phyloP scores from a whole-genome alignment of 148 eudicot genomes.

The Hydrangea macrophylla region DNA sequence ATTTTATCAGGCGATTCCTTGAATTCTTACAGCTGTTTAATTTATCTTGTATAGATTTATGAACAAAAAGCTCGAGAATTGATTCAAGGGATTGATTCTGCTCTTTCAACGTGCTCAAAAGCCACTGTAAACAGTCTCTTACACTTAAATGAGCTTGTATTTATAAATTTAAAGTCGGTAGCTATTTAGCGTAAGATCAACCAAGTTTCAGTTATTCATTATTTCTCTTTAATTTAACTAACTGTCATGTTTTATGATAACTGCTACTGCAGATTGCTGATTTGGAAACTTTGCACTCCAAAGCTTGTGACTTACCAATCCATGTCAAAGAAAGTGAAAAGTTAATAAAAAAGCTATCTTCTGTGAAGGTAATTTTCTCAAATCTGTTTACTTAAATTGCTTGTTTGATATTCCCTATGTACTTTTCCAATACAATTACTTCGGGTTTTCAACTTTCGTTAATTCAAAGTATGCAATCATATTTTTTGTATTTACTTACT shows the following conservation, averaged over 20 bases:
- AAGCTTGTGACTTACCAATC: conserved; percentile 48
- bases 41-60: conserved; percentile 42
- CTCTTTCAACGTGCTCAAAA: conserved; percentile 40
- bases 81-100: conserved; percentile 52
- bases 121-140: conserved; percentile 42
- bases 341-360: conserved; percentile 47
- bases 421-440: neutral
- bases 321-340: conserved; percentile 57
- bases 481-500: no score
- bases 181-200: neutral
- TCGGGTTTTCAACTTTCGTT: neutral
- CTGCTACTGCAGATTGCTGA: conserved; percentile 48
- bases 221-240: neutral
- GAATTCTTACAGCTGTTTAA: conserved; percentile 1
- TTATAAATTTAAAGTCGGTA: neutral
- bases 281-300: conserved; percentile 51
- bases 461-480: conserved; percentile 2
- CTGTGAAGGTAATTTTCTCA: conserved; percentile 51
- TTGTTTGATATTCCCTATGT: neutral
- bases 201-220: neutral
- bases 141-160: conserved; percentile 4
- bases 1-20: no score
- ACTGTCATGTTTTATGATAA: conserved; percentile 3
- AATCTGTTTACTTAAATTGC: neutral
- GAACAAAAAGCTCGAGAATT: conserved; percentile 54